Evolutionary conservation across 257 asterid species (phyloP), one percentile per base, ranked within the genome.

Genomic region (Nicotiana noctiflora): DNA sequence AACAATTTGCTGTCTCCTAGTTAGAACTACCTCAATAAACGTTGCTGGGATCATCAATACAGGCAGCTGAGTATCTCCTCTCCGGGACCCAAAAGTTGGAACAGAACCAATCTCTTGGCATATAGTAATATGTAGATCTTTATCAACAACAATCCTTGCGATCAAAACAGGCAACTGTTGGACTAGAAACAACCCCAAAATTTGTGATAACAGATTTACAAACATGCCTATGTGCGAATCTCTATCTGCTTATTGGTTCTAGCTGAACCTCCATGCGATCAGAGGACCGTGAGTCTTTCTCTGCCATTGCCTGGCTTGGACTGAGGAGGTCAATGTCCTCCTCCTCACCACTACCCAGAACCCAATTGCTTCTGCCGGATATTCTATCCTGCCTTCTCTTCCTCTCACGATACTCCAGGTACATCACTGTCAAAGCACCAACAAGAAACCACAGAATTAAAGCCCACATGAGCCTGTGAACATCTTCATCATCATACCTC

Each of bases 261-360:
- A 95, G 90, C 85, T 95, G 99, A 86, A 95, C 86, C 89, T 93
- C 98, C 99, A 91, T 93, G 86, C 94, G 89, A 29, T 83, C 90
- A 0, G 93, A 85, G 78, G 90, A 81, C 72, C 74, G 82, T 15
- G 82, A 70, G 75, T 87, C 93, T 84, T 93, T 92, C 70, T 90
- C 93, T 27, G 82, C 57, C 78, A 59, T 44, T 18, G 37, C 57
- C 82, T 81, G 82, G 80, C 88, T 86, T 49, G 91, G 88, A 44
- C 78, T 91, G 87, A 95, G 87, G 44, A 94, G 93, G 86, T 94
- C 97, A 62, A 81, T 66, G 81, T 95, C 96, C 80, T 92, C 90
- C 79, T 88, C 97, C 15, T 88, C 94, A 56, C 86, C 85, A 81
- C 89, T 85, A 56, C 97, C 97, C 91, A 95, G 61, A 57, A 95